Base-by-base conservation (phyloP, 176 grass and related monocot species). In the Saccharum officinarum region DNA sequence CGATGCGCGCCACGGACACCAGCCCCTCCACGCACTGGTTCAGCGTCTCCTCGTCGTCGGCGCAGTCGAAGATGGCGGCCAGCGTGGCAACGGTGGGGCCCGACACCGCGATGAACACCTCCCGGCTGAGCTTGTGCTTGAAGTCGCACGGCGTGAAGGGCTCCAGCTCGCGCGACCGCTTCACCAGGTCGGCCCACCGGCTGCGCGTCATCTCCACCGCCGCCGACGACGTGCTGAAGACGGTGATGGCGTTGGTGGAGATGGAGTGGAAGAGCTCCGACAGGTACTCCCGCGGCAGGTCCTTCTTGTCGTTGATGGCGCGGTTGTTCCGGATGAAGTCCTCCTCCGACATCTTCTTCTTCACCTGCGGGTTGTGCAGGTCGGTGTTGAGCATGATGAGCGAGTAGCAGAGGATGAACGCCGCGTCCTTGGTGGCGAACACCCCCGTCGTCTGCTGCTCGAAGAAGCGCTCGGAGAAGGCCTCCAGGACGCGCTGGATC, bases 311-410 rank as follows among this genome's bases (percentile, higher is more conserved):
- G 42, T 98, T 95, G 70, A 95, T 92, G 64, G 74, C 77, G 71
- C 91, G 91, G 85, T 98, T 98, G 89, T 98, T 98, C 41, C 91
- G 87, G 78, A 98, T 95, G 87, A 98, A 98, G 47, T 98, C 96
- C 49, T 98, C 96, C 85, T 94, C 91, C 0, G 96, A 82, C 96
- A 98, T 98, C 82, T 95, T 98, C 88, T 95, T 98, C 92, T 94
- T 98, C 14, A 98, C 96, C 85, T 95, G 96, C 14, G 93, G 93
- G 75, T 98, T 98, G 91, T 95, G 96, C 40, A 90, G 96, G 60
- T 98, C 91, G 47, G 96, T 98, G 88, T 98, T 98, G 76, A 98
- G 93, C 97, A 98, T 98, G 81, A 98, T 98, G 77, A 98, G 71
- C 2, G 93, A 95, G 92, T 98, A 98, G 82, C 89, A 95, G 33